Percentiles rank a stretch among this genome's conserved stretches.
These are phyloP conservation scores for Aspergillus tanneri DNA, from an alignment of 2,329 filamentous ascomycete genomes.

Conservation along the genomic window DNA sequence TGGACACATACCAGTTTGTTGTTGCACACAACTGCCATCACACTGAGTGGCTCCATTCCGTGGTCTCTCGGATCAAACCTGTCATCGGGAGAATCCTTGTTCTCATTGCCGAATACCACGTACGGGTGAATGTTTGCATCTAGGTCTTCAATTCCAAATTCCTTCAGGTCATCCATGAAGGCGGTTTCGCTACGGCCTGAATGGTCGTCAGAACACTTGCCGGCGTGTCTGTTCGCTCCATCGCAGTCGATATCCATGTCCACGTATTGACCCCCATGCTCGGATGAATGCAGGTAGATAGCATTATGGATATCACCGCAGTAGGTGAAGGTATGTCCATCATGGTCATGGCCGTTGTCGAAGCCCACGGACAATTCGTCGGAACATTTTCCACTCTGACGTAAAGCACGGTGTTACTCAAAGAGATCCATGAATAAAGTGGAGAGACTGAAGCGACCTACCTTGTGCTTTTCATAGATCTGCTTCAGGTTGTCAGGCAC, in stretches of 20 bases:
- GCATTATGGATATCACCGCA: constrained; percentile 51
- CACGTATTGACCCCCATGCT: constrained; percentile 38
- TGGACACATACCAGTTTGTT: constrained; percentile 43
- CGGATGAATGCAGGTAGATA: constrained; percentile 51
- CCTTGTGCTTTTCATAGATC: constrained; percentile 24
- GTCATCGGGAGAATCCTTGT: constrained; percentile 5
- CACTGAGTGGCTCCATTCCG: constrained; percentile 53
- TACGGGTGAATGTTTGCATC: constrained; percentile 54
- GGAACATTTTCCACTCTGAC: constrained; percentile 16
- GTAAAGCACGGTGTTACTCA: not conserved
- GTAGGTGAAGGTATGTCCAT: constrained; percentile 34
- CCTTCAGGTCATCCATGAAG: constrained; percentile 44
- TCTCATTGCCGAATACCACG: constrained; percentile 55
- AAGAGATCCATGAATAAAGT: not conserved
- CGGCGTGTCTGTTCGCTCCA: constrained; percentile 48
- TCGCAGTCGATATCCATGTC: constrained; percentile 63
- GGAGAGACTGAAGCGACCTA: not conserved
- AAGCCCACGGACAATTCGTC: constrained; percentile 22
- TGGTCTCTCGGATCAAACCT: constrained; percentile 43
- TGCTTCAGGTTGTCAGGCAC: constrained; percentile 19
- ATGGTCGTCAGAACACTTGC: constrained; percentile 47
- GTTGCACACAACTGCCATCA: constrained; percentile 58
- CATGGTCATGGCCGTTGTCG: constrained; percentile 15
- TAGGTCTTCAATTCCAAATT: constrained; percentile 48
- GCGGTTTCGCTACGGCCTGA: constrained; percentile 47